phyloP scores from a whole-genome alignment of 2,329 filamentous ascomycete species.

The Paradendryphiella salina region DNA sequence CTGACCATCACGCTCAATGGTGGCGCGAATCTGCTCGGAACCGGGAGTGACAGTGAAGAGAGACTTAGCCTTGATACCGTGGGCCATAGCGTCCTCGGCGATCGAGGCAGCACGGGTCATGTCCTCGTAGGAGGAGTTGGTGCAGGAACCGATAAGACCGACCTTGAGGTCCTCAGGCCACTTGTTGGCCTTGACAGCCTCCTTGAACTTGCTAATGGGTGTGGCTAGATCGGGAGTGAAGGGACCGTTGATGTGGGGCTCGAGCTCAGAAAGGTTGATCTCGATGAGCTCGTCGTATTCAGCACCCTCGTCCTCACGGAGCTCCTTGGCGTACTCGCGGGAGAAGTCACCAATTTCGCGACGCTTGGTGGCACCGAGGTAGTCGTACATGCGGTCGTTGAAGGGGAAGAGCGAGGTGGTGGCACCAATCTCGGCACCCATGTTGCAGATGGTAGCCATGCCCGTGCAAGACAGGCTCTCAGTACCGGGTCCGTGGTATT shows the following conservation, averaged over 20 bases:
- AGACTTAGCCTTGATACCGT: constrained; percentile 91
- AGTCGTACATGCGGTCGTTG: constrained; percentile 97
- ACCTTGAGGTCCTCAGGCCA: constrained; percentile 98
- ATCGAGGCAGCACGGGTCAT: constrained; percentile 94
- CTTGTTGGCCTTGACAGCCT: constrained; percentile 88
- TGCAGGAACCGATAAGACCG: constrained; percentile 96
- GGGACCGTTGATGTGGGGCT: constrained; percentile 98
- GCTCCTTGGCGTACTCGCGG: constrained; percentile 79
- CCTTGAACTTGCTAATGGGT: constrained; percentile 95
- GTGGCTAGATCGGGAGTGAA: constrained; percentile 98
- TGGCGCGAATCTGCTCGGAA: constrained; percentile 91
- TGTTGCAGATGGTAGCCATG: constrained; percentile 74
- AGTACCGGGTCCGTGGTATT: constrained; percentile 75
- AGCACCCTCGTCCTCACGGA: constrained; percentile 79
- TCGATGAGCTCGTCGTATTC: constrained; percentile 97
- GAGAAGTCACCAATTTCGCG: constrained; percentile 88
- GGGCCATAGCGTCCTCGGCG: constrained; percentile 84
- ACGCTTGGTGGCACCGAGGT: constrained; percentile 89
- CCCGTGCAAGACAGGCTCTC: constrained; percentile 78
- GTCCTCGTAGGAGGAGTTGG: constrained; percentile 86
- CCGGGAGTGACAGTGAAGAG: constrained; percentile 95
- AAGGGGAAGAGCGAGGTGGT: constrained; percentile 97
- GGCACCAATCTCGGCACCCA: constrained; percentile 66
- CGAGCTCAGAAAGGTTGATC: constrained; percentile 91
- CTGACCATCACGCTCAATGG: constrained; percentile 83